Percentiles rank a stretch among this genome's conserved stretches.
Evolutionary conservation across 2,329 filamentous ascomycete species (phyloP).

Genomic region (Tolypocladium tropicale): DNA sequence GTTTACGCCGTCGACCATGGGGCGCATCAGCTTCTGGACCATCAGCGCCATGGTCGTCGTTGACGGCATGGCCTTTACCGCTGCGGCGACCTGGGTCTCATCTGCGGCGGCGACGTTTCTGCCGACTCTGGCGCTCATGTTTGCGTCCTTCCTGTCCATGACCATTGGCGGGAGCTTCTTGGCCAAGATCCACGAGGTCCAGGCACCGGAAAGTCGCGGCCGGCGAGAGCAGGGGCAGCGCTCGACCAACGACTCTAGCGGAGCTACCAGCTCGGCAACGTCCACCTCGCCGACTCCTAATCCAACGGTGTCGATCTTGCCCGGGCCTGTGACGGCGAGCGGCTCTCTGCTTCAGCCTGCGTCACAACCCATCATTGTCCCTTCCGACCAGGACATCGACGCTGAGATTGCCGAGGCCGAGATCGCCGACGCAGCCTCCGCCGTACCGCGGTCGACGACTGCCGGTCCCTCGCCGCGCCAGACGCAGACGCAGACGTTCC

Average conservation of each 20-base stretch:
- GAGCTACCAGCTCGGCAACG: conserved; percentile 10
- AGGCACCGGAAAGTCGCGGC: conserved; percentile 43
- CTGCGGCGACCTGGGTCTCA: conserved; percentile 45
- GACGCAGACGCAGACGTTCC: conserved; percentile 31
- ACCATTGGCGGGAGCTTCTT: conserved; percentile 48
- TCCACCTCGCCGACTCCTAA: conserved; percentile 15
- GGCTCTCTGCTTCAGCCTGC: conserved; percentile 6
- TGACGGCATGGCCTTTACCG: conserved; percentile 48
- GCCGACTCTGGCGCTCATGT: conserved; percentile 43
- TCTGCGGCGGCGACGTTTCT: conserved; percentile 46
- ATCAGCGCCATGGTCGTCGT: conserved; percentile 51
- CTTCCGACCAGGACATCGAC: conserved; percentile 53
- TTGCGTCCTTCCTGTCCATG: conserved; percentile 43
- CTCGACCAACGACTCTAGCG: conserved; percentile 11
- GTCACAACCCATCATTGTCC: conserved; percentile 40
- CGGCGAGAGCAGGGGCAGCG: conserved; percentile 26
- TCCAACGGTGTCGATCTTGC: conserved; percentile 21
- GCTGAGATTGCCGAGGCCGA: conserved; percentile 46
- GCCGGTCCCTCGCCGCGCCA: conserved; percentile 11
- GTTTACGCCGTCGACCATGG: conserved; percentile 57
- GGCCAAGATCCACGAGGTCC: conserved; percentile 49
- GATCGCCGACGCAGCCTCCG: conserved; percentile 34
- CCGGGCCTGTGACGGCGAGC: conserved; percentile 28
- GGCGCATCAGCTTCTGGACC: conserved; percentile 55
- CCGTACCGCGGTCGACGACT: conserved; percentile 18